phyloP scores from a whole-genome alignment of 192 early-diverging fungal genomes.

The Mortierella claussenii region DNA sequence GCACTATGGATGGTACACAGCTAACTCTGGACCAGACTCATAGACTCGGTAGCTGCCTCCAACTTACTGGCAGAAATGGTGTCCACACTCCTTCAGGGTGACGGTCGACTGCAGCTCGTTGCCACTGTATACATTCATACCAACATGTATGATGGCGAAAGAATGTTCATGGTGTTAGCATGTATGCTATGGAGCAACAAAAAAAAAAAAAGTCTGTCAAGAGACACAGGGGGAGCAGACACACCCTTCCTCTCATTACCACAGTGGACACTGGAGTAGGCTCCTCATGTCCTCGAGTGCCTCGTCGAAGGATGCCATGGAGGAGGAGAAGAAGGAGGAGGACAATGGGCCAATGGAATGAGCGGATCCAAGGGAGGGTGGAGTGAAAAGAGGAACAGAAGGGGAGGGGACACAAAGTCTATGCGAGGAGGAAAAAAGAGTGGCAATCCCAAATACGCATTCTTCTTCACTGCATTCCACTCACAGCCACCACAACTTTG shows the following conservation, averaged over 20 bases:
- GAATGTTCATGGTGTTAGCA: no score
- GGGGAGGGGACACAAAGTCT: neutral
- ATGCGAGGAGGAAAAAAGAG: no score
- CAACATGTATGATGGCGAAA: no score
- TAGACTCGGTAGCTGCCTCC: no score
- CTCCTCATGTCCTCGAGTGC: slow-evolving; percentile 21
- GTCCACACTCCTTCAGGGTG: slow-evolving; percentile 52
- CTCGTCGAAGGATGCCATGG: slow-evolving; percentile 46
- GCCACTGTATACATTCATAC: neutral
- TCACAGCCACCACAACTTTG: slow-evolving; percentile 8
- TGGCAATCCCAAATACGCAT: no score
- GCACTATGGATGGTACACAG: no score
- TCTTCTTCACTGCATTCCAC: no score
- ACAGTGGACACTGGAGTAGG: slow-evolving; percentile 43
- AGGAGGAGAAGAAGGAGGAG: no score
- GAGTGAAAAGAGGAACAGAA: neutral
- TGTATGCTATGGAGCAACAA: neutral
- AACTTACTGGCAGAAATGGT: slow-evolving; percentile 56
- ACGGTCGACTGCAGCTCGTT: slow-evolving; percentile 31
- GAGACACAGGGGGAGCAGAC: no score
- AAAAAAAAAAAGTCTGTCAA: neutral
- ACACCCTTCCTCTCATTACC: slow-evolving; percentile 6
- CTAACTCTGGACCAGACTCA: no score
- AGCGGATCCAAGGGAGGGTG: slow-evolving; percentile 9
- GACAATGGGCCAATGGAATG: no score